Evolutionary conservation across 2,329 filamentous ascomycete genomes (phyloP).

Genomic region (Pseudogymnoascus sp.): DNA sequence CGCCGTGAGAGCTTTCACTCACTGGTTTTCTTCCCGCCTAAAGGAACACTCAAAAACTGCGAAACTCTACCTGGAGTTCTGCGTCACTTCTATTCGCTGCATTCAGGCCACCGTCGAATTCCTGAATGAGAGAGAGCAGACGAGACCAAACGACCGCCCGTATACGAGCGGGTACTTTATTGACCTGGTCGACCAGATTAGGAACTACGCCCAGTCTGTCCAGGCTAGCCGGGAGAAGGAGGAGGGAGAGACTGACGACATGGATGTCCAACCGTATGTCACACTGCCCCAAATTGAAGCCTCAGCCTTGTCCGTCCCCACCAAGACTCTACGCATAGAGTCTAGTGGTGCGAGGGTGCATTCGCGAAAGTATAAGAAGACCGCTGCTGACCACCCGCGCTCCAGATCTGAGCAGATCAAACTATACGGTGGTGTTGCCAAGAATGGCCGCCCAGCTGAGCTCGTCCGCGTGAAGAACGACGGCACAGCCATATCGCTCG

Average conservation of each 20-base stretch:
- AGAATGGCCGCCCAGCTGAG: slow-evolving; percentile 76
- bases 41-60: slow-evolving; percentile 73
- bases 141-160: slow-evolving; percentile 73
- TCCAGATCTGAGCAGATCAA: slow-evolving; percentile 63
- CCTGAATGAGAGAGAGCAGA: slow-evolving; percentile 79
- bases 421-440: slow-evolving; percentile 71
- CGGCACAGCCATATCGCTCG: slow-evolving; percentile 71
- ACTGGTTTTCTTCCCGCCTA: slow-evolving; percentile 52
- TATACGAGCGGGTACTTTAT: slow-evolving; percentile 97
- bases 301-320: background rate
- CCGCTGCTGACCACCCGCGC: slow-evolving; percentile 22
- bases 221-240: slow-evolving; percentile 64
- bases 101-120: slow-evolving; percentile 83
- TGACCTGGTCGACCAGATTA: slow-evolving; percentile 90
- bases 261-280: slow-evolving; percentile 53
- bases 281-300: slow-evolving; percentile 13
- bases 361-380: background rate
- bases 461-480: slow-evolving; percentile 75
- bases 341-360: background rate
- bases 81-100: slow-evolving; percentile 81
- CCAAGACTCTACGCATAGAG: background rate
- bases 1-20: slow-evolving; percentile 59
- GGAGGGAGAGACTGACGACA: slow-evolving; percentile 46
- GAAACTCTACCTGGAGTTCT: slow-evolving; percentile 73
- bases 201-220: slow-evolving; percentile 79